These are phyloP conservation scores for Cajanus cajan DNA, from an alignment of 306 rosid species.

Conservation along the genomic window DNA sequence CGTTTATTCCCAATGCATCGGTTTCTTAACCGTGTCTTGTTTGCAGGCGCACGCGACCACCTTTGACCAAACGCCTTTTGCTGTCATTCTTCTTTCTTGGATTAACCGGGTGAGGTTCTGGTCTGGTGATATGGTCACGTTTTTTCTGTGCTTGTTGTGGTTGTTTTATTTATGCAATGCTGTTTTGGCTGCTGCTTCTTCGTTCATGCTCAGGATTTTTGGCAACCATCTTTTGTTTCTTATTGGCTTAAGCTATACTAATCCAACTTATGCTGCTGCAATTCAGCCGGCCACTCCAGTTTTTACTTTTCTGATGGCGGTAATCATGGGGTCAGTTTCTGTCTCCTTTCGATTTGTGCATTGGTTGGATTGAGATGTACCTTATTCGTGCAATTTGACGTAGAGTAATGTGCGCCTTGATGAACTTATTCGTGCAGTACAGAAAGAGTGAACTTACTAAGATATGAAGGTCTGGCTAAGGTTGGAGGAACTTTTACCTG, in stretches of 20 bases:
- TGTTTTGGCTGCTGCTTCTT: conserved; percentile 26
- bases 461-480: conserved; percentile 85
- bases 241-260: conserved; percentile 94
- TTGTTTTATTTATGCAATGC: conserved; percentile 24
- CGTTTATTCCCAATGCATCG: conserved; percentile 14
- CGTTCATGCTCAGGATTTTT: conserved; percentile 63
- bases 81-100: conserved; percentile 86
- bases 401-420: conserved; percentile 28
- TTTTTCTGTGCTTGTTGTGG: neutral
- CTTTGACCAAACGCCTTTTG: conserved; percentile 59
- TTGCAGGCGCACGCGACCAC: conserved; percentile 75
- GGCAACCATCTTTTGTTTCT: conserved; percentile 99
- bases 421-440: conserved; percentile 73
- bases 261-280: conserved; percentile 96
- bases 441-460: conserved; percentile 87
- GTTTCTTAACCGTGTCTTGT: neutral
- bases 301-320: conserved; percentile 82
- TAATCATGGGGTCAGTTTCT: conserved; percentile 87
- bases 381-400: too few species aligned
- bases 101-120: conserved; percentile 75
- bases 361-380: conserved; percentile 3
- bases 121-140: conserved; percentile 8
- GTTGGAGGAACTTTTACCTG: conserved; percentile 78
- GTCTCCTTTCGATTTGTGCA: neutral
- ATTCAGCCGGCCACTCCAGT: conserved; percentile 94